Percentiles rank a stretch among this genome's conserved stretches.
Conservation (phyloP, 176 grass and related monocot genomes). For the Zoysia japonica region DNA sequence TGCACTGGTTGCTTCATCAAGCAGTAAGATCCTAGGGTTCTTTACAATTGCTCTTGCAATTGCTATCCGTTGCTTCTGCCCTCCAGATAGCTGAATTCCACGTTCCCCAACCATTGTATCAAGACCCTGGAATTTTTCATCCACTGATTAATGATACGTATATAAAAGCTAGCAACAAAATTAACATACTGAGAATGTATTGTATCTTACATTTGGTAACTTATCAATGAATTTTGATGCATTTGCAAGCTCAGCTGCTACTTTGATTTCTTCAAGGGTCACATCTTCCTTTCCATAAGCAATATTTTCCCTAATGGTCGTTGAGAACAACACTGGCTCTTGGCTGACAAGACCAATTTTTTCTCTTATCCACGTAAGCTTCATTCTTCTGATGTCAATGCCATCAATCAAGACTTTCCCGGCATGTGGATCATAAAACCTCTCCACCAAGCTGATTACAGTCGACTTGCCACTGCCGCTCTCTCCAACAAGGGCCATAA, state of each 20-base stretch:
- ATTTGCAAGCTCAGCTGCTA: slow-evolving; percentile 70
- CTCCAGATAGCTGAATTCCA: slow-evolving; percentile 82
- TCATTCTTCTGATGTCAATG: slow-evolving; percentile 63
- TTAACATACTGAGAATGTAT: slow-evolving; percentile 8
- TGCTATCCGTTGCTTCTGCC: slow-evolving; percentile 93
- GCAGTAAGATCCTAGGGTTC: slow-evolving; percentile 76
- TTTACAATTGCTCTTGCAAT: slow-evolving; percentile 89
- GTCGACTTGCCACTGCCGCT: slow-evolving; percentile 90
- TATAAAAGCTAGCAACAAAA: slow-evolving; percentile 29
- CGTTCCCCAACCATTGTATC: slow-evolving; percentile 86
- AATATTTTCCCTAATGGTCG: slow-evolving; percentile 80
- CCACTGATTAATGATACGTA: slow-evolving; percentile 20
- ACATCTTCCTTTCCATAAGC: slow-evolving; percentile 69
- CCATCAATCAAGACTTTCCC: slow-evolving; percentile 84
- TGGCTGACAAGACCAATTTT: slow-evolving; percentile 85
- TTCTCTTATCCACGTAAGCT: slow-evolving; percentile 64
- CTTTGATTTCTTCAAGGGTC: slow-evolving; percentile 59
- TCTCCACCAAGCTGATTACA: slow-evolving; percentile 71
- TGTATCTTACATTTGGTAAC: slow-evolving; percentile 73
- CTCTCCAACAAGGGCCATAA: slow-evolving; percentile 89
- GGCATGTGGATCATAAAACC: slow-evolving; percentile 88
- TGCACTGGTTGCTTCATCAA: slow-evolving; percentile 94
- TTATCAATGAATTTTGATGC: slow-evolving; percentile 81
- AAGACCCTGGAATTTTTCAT: slow-evolving; percentile 54
- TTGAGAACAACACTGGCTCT: slow-evolving; percentile 79